Conservation (phyloP, 306 rosid species). For the Trifolium pratense region DNA sequence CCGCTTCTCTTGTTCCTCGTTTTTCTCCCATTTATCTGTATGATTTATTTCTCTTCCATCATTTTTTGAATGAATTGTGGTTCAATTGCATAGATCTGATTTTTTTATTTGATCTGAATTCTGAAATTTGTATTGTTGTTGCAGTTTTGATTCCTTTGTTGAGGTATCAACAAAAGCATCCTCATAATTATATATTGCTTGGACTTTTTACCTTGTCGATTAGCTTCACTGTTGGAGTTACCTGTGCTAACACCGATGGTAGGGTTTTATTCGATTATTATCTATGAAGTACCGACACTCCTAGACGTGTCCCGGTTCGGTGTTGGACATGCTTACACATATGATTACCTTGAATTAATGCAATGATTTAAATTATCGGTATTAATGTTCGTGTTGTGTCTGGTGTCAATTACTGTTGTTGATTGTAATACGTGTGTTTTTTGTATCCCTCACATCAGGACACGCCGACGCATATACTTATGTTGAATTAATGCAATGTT, state of each 20-base stretch:
- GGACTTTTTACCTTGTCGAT: conserved; percentile 81
- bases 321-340: too few relatives aligned
- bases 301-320: too few relatives aligned
- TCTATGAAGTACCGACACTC: too few relatives aligned
- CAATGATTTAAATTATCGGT: too few relatives aligned
- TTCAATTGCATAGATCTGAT: background rate
- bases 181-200: conserved; percentile 80
- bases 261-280: background rate
- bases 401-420: too few relatives aligned
- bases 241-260: conserved; percentile 90
- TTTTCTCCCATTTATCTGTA: conserved; percentile 82
- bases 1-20: conserved; percentile 73
- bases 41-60: background rate
- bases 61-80: background rate
- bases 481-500: too few relatives aligned
- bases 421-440: too few relatives aligned
- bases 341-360: too few relatives aligned
- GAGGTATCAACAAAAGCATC: conserved; percentile 85
- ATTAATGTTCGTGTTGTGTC: too few relatives aligned
- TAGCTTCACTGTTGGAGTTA: conserved; percentile 82
- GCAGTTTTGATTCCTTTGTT: conserved; percentile 89
- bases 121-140: conserved; percentile 4
- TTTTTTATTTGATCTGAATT: background rate
- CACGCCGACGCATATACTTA: too few relatives aligned
- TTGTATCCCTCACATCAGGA: too few relatives aligned